Evolutionary conservation across 768 basidiomycete genomes (phyloP), one percentile per base, ranked within the genome.

Genomic region (Trametes cingulata): DNA sequence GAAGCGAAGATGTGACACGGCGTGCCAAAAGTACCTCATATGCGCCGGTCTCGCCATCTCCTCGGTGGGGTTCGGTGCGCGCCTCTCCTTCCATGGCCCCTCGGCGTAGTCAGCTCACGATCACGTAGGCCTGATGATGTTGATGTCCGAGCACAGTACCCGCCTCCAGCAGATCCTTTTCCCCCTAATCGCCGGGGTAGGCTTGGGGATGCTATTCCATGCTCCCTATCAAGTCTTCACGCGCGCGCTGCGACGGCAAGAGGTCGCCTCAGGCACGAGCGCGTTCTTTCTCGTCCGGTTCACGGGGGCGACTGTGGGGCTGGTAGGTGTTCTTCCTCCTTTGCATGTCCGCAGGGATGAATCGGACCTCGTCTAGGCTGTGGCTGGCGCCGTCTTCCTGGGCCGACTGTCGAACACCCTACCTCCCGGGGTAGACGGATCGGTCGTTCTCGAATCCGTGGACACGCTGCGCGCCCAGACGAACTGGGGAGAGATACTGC

Each of bases 211-310:
- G 83, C 75, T 93, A 25, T 92, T 93, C 73, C 91, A 93, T 68
- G 86, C 91, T 0, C 92, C 92, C 8, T 92, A 91, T 68, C 90
- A 91, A 68, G 82, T 91, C 9, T 90, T 93, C 69, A 83, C 83
- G 49, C 80, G 79, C 60, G 83, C 86, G 13, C 72, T 93, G 36
- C 80, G 82, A 57, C 82, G 85, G 7, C 76, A 80, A 47, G 86
- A 92, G 64, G 71, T 92, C 52, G 91, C 91, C 3, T 81, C 85
- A 20, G 88, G 90, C 29, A 94, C 92, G 10, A 88, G 90, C 68
- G 91, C 90, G 12, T 94, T 93, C 72, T 93, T 94, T 74, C 79
- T 93, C 56, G 90, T 92, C 45, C 82, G 91, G 43, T 93, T 93
- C 74, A 93, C 91, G 37, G 91, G 91, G 9, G 90, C 91, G 33